These are phyloP conservation scores for Macrotyloma uniflorum DNA, from an alignment of 306 rosid genomes.

Conservation along the genomic window DNA sequence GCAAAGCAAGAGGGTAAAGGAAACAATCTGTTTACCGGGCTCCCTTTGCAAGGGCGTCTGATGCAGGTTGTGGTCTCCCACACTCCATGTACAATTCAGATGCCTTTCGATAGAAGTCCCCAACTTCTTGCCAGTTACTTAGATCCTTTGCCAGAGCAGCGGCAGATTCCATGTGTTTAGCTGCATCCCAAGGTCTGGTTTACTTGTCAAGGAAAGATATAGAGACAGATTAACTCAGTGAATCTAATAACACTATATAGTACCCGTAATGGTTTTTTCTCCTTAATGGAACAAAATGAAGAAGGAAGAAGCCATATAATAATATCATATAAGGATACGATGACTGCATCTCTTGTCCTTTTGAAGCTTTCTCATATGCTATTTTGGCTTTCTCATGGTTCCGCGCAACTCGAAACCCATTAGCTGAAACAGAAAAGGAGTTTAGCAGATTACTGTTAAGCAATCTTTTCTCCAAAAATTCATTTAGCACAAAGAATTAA, in stretches of 20 bases:
- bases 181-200: slow-evolving; percentile 96
- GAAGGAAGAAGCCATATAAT: not conserved
- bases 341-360: slow-evolving; percentile 94
- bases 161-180: slow-evolving; percentile 97
- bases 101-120: slow-evolving; percentile 83
- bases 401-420: slow-evolving; percentile 74
- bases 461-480: not conserved
- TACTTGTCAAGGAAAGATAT: slow-evolving; percentile 53
- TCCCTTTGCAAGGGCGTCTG: slow-evolving; percentile 93
- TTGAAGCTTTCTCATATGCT: slow-evolving; percentile 88
- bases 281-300: not conserved
- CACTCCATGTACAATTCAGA: slow-evolving; percentile 81
- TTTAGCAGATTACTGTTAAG: not conserved
- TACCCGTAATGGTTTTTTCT: not conserved
- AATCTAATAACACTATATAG: slow-evolving; percentile 25
- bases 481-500: slow-evolving; percentile 27
- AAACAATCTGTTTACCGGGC: slow-evolving; percentile 65
- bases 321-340: slow-evolving; percentile 80
- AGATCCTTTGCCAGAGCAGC: slow-evolving; percentile 89
- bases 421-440: slow-evolving; percentile 60
- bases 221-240: slow-evolving; percentile 10
- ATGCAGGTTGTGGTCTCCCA: slow-evolving; percentile 92
- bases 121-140: slow-evolving; percentile 76
- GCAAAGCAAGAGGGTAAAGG: slow-evolving; percentile 14
- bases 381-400: slow-evolving; percentile 82